Evolutionary conservation across 345 rosid genomes (phyloP).

Genomic region (Bruguiera sexangula): DNA sequence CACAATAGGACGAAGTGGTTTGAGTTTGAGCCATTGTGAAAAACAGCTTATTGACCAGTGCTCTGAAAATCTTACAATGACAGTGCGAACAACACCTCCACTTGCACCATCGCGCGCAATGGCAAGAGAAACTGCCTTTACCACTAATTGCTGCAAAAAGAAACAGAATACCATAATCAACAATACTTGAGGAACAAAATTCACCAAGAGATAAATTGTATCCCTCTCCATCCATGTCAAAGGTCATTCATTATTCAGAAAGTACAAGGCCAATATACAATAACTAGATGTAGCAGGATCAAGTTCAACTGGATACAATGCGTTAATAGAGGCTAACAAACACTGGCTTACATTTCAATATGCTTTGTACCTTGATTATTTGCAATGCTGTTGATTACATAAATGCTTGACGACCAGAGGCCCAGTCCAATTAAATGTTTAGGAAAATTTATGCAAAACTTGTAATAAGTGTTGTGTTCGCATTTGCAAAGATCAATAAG

Average conservation of each 20-base stretch:
- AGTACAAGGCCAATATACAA: no score
- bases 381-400: no score
- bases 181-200: background rate
- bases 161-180: constrained; percentile 2
- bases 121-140: constrained; percentile 64
- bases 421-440: no score
- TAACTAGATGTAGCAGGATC: no score
- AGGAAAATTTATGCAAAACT: no score
- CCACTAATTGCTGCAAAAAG: constrained; percentile 72
- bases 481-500: background rate
- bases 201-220: background rate
- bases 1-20: background rate
- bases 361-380: no score
- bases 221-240: background rate
- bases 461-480: no score
- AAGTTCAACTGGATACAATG: no score
- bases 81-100: constrained; percentile 96
- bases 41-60: background rate
- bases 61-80: constrained; percentile 19
- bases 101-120: constrained; percentile 79
- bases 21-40: background rate
- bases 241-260: no score
- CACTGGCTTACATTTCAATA: no score
- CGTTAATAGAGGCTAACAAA: no score
- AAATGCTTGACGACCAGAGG: no score